Conservation (phyloP, 257 asterid species). For the Nicotiana sylvestris region DNA sequence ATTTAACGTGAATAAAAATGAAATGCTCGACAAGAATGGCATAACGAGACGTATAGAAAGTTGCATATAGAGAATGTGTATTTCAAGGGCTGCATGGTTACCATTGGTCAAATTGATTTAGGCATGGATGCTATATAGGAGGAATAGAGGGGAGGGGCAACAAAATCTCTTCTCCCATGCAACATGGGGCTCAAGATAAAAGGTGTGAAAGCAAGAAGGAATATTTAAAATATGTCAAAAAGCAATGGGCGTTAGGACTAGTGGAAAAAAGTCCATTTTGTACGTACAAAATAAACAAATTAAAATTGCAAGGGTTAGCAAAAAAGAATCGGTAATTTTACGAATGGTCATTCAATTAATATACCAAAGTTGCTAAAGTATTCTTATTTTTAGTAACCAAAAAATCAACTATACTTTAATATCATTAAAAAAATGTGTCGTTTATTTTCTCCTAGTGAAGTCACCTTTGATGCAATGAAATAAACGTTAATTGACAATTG, state of each 20-base stretch:
- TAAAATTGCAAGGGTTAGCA: neutral
- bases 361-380: neutral
- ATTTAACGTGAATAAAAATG: neutral
- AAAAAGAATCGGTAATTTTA: neutral
- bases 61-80: neutral
- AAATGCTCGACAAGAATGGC: neutral
- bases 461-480: too few species aligned
- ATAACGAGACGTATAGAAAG: neutral
- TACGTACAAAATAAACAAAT: neutral
- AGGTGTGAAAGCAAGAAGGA: slow-evolving; percentile 11
- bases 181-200: slow-evolving; percentile 12
- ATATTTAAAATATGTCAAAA: neutral
- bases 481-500: too few species aligned
- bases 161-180: neutral
- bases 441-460: too few species aligned
- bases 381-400: too few species aligned
- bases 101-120: neutral
- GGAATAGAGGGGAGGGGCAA: neutral
- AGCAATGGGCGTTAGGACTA: neutral
- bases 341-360: neutral
- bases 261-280: neutral
- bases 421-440: too few species aligned
- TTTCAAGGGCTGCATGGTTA: neutral
- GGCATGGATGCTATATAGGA: neutral
- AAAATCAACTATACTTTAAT: too few species aligned